Conservation (phyloP, 1,284 basidiomycete species). For the Apiotrichum laibachii region DNA sequence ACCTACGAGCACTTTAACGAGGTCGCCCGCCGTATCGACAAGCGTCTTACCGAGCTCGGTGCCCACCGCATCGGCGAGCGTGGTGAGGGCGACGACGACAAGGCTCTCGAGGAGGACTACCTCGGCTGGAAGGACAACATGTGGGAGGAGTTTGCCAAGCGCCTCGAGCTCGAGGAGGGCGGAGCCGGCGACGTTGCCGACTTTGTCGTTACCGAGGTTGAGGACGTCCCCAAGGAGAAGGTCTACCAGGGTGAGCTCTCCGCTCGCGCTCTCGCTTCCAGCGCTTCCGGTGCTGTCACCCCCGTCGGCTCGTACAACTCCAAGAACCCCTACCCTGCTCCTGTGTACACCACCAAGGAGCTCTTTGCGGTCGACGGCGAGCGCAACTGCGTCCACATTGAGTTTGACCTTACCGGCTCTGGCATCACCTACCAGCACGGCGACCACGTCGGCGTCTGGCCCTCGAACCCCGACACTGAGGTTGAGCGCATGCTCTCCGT, state of each 20-base stretch:
- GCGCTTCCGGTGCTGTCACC: constrained; percentile 53
- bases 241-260: constrained; percentile 69
- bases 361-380: constrained; percentile 73
- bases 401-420: constrained; percentile 90
- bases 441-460: constrained; percentile 97
- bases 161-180: constrained; percentile 87
- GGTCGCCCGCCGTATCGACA: constrained; percentile 77
- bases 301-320: constrained; percentile 64
- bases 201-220: constrained; percentile 83
- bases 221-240: no score
- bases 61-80: constrained; percentile 80
- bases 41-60: constrained; percentile 71
- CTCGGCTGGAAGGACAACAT: constrained; percentile 98
- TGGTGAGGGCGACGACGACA: constrained; percentile 97
- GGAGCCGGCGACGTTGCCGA: constrained; percentile 90
- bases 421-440: constrained; percentile 98
- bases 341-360: constrained; percentile 73
- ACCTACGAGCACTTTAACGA: constrained; percentile 96
- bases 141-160: constrained; percentile 81
- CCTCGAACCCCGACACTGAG: constrained; percentile 86
- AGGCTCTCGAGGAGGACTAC: constrained; percentile 99
- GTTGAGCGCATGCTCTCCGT: constrained; percentile 83
- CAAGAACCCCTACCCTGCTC: constrained; percentile 93
- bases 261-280: constrained; percentile 68
- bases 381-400: constrained; percentile 92